Conservation (phyloP, 108 stramenopile species). For the Thalassiosira profunda region DNA sequence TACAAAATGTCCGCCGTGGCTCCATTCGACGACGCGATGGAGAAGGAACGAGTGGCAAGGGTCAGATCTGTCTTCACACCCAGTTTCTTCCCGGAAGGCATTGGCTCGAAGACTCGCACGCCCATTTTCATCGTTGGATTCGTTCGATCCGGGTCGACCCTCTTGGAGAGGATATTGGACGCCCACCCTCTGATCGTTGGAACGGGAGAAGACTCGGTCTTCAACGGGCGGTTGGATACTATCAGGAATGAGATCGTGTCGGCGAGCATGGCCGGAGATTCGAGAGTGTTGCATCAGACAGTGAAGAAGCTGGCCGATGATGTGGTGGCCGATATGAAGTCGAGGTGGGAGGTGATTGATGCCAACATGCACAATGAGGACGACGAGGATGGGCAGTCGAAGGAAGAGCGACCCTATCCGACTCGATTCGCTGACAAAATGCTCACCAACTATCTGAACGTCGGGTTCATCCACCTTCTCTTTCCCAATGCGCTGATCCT, state of each 20-base stretch:
- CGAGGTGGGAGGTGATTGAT: slow-evolving; percentile 69
- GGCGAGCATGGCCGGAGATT: slow-evolving; percentile 52
- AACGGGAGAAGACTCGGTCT: slow-evolving; percentile 91
- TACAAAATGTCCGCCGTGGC: slow-evolving; percentile 73
- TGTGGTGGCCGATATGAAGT: slow-evolving; percentile 68
- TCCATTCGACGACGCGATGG: slow-evolving; percentile 56
- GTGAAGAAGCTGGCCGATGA: slow-evolving; percentile 64
- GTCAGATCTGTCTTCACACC: slow-evolving; percentile 68
- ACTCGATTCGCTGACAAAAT: slow-evolving; percentile 88
- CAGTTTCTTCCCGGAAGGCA: slow-evolving; percentile 70
- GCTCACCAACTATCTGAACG: slow-evolving; percentile 85
- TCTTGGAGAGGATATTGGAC: slow-evolving; percentile 87
- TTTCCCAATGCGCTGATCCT: slow-evolving; percentile 90
- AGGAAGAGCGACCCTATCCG: slow-evolving; percentile 17
- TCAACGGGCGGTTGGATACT: slow-evolving; percentile 74
- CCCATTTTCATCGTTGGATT: slow-evolving; percentile 94
- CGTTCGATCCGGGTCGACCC: slow-evolving; percentile 85
- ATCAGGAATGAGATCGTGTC: slow-evolving; percentile 79
- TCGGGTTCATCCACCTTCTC: slow-evolving; percentile 91
- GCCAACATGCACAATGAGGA: slow-evolving; percentile 34
- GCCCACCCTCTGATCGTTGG: slow-evolving; percentile 87
- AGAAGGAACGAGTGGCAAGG: slow-evolving; percentile 54
- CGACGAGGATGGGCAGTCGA: slow-evolving; percentile 15
- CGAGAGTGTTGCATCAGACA: slow-evolving; percentile 30
- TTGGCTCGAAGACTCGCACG: slow-evolving; percentile 59